A percentile compares a stretch with the other conserved stretches of the same genome.
These are phyloP conservation scores for Schrenkiella parvula DNA, from an alignment of 345 rosid genomes.

Conservation along the genomic window DNA sequence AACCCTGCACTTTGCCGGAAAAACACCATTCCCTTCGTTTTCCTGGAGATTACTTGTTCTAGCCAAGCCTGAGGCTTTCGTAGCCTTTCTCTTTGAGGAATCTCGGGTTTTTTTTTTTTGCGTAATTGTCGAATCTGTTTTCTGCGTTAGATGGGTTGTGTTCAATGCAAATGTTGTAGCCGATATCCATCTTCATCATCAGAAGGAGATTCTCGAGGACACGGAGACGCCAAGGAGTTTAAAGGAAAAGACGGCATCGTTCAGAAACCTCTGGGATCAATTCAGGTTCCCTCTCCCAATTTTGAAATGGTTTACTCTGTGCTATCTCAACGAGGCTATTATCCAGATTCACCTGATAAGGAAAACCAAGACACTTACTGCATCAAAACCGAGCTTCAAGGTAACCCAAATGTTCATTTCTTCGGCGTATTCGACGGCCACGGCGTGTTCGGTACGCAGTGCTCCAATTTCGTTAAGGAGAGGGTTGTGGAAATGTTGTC, in stretches of 20 bases:
- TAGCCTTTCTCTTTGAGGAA: conserved; percentile 16
- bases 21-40: conserved; percentile 22
- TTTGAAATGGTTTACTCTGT: conserved; percentile 70
- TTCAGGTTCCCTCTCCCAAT: conserved; percentile 61
- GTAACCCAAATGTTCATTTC: conserved; percentile 85
- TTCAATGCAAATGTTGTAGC: conserved; percentile 74
- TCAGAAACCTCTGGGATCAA: conserved; percentile 54
- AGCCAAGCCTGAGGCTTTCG: background rate
- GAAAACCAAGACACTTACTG: conserved; percentile 88
- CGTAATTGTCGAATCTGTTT: background rate
- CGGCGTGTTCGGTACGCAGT: conserved; percentile 69
- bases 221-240: conserved; percentile 21
- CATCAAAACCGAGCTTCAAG: conserved; percentile 65
- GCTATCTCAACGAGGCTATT: conserved; percentile 75
- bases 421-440: conserved; percentile 96
- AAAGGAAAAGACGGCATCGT: conserved; percentile 44
- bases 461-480: conserved; percentile 75
- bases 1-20: conserved; percentile 18
- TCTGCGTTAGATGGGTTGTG: conserved; percentile 69
- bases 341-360: conserved; percentile 74
- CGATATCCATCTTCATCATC: conserved; percentile 61
- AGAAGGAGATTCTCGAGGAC: conserved; percentile 46
- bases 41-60: conserved; percentile 10
- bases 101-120: background rate
- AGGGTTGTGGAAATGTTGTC: conserved; percentile 62